Evolutionary conservation across 345 rosid species (phyloP).

Genomic region (Gynandropsis gynandra): DNA sequence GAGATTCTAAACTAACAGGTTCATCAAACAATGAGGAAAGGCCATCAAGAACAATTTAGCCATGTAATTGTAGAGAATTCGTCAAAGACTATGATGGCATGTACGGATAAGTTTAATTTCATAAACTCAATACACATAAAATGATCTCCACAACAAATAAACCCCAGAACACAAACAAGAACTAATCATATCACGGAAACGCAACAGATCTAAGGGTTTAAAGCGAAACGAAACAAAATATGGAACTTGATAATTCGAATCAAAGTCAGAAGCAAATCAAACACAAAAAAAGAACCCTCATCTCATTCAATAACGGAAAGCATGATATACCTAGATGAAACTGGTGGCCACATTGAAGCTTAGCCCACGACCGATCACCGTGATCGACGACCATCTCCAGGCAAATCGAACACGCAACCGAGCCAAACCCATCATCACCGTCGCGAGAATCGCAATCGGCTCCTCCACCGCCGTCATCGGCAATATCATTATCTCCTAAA

Average conservation of each 20-base stretch:
- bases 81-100: no score
- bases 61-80: slow-evolving; percentile 14
- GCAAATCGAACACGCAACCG: slow-evolving; percentile 93
- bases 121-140: not conserved
- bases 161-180: not conserved
- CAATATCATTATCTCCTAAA: slow-evolving; percentile 37
- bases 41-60: slow-evolving; percentile 11
- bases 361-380: slow-evolving; percentile 95
- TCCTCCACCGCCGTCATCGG: slow-evolving; percentile 44
- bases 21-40: slow-evolving; percentile 8
- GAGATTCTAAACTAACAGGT: slow-evolving; percentile 6
- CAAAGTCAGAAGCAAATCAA: slow-evolving; percentile 9
- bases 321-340: slow-evolving; percentile 66
- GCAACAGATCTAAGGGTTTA: slow-evolving; percentile 5
- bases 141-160: slow-evolving; percentile 15
- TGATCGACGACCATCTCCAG: slow-evolving; percentile 69
- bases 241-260: slow-evolving; percentile 19
- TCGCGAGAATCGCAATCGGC: slow-evolving; percentile 38
- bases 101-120: no score
- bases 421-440: slow-evolving; percentile 41
- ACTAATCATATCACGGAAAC: not conserved
- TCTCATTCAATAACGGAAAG: slow-evolving; percentile 7
- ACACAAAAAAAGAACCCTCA: not conserved
- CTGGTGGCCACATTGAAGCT: slow-evolving; percentile 93
- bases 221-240: slow-evolving; percentile 7